phyloP scores from a whole-genome alignment of 805 yeast species.

The Schwanniomyces vanrijiae region DNA sequence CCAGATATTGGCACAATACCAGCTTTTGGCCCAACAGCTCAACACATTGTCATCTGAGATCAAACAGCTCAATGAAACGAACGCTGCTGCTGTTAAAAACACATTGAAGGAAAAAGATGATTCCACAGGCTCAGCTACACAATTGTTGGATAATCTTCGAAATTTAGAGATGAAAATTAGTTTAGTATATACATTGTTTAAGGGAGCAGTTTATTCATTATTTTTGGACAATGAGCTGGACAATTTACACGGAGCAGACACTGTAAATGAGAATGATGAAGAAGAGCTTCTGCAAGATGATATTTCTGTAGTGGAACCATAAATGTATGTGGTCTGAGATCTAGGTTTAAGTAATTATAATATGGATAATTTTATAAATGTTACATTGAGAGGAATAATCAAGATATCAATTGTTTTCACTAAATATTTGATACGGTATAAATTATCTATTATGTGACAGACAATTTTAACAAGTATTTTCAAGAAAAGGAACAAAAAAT shows the following conservation, averaged over 20 bases:
- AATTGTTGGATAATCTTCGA: slow-evolving; percentile 49
- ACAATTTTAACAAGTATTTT: no score
- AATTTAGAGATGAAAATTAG: slow-evolving; percentile 63
- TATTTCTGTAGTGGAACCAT: background rate
- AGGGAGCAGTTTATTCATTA: slow-evolving; percentile 69
- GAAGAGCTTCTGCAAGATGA: slow-evolving; percentile 2
- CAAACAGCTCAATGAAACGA: slow-evolving; percentile 21
- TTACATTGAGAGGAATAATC: no score
- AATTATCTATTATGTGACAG: no score
- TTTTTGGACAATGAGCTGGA: slow-evolving; percentile 49
- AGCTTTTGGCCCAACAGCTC: slow-evolving; percentile 32
- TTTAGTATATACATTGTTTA: slow-evolving; percentile 62
- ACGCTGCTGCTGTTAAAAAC: slow-evolving; percentile 1
- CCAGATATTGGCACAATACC: slow-evolving; percentile 39
- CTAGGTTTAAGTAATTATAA: no score
- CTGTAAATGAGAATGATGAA: slow-evolving; percentile 1
- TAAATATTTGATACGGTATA: no score
- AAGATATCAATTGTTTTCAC: no score
- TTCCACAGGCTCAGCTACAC: slow-evolving; percentile 23
- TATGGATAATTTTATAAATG: no score
- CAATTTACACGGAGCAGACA: slow-evolving; percentile 5
- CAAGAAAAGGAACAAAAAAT: no score
- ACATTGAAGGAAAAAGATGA: slow-evolving; percentile 3
- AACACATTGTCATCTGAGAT: slow-evolving; percentile 32
- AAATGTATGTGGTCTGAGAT: no score